A percentile compares a stretch with the other conserved stretches of the same genome.
Evolutionary conservation across 176 grass and related monocot genomes (phyloP).

Genomic region (Eleusine indica): DNA sequence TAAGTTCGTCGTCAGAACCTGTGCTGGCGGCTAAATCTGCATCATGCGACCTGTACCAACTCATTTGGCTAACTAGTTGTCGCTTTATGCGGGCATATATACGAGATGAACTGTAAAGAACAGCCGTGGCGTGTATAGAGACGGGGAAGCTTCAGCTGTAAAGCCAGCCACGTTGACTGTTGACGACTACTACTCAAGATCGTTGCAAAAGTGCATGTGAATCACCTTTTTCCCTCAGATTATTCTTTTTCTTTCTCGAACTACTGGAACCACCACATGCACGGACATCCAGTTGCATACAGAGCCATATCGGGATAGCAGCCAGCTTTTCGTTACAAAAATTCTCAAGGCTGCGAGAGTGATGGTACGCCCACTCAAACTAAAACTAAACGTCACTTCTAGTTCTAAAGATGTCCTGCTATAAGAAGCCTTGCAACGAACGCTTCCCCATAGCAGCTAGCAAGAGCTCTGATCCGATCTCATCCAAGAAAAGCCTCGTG

Average conservation of each 20-base stretch:
- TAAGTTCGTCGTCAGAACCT: neutral
- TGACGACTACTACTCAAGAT: neutral
- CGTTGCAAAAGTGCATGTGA: conserved; percentile 10
- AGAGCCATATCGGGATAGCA: neutral
- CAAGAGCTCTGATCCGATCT: neutral
- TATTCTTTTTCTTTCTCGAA: neutral
- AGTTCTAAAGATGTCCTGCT: neutral
- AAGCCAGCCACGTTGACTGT: neutral
- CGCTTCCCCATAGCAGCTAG: neutral
- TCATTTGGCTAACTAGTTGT: neutral
- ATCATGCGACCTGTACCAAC: neutral
- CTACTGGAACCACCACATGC: neutral
- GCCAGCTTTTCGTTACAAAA: neutral
- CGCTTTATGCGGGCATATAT: neutral
- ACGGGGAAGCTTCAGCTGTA: neutral
- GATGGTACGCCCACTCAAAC: neutral
- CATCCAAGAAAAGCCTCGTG: neutral
- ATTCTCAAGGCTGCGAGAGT: conserved; percentile 14
- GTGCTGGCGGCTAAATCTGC: conserved; percentile 19
- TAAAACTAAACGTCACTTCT: neutral
- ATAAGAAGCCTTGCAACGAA: neutral
- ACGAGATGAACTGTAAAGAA: neutral
- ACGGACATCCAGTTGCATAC: neutral
- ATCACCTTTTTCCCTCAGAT: neutral
- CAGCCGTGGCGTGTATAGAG: neutral